Evolutionary conservation across 805 yeast species (phyloP), one percentile per base, ranked within the genome.

Genomic region (Lachancea fermentati): DNA sequence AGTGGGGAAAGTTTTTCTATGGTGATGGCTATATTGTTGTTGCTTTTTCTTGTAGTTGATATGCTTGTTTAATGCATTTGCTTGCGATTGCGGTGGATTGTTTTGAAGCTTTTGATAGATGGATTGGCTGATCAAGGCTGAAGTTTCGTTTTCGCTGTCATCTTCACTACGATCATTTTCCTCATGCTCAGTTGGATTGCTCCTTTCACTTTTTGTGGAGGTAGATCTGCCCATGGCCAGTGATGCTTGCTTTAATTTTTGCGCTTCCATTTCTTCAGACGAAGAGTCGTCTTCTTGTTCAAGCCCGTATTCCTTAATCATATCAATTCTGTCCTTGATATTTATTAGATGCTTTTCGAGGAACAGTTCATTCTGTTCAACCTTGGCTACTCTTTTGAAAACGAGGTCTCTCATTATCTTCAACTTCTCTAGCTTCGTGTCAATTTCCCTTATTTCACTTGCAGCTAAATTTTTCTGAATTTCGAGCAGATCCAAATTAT

Each of bases 381-480:
- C 68, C 22, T 62, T 62, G 2, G 81, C 79, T 31, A 83, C 74
- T 48, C 75, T 65, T 44, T 78, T 75, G 51, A 81, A 78, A 22
- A 79, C 74, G 11, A 69, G 50, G 40, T 71, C 68, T 36, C 89
- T 66, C 63, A 71, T 65, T 14, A 60, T 47, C 42, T 76, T 73
- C 32, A 82, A 53, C 48, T 68, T 70, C 32, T 69, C 67, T 30
- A 83, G 72, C 48, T 78, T 72, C 28, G 54, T 55, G 55, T 83
- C 91, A 26, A 83, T 66, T 40, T 79, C 89, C 37, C 67, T 62
- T 24, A 83, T 77, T 52, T 83, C 89, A 49, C 68, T 68, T 1
- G 84, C 71, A 0, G 85, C 78, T 30, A 81, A 57, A 15, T 79
- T 78, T 55, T 83, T 81, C 37, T 83, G 72, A 18, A 83, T 70